Conservation (phyloP, 163 green algal species). For the Scenedesmus sp. region DNA sequence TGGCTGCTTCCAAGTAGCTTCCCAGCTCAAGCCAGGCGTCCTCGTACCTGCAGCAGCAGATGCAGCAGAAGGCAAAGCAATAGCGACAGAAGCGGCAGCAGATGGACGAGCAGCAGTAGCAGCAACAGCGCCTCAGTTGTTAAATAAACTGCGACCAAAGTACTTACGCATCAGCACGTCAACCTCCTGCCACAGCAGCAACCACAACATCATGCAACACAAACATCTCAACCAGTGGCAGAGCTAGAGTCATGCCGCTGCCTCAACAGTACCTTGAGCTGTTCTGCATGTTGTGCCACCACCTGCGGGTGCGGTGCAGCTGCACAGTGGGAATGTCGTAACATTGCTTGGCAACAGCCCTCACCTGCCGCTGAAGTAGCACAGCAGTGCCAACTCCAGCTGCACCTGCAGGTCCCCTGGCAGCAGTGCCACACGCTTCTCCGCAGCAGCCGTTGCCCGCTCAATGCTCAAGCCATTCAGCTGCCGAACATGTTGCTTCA, state of each 20-base stretch:
- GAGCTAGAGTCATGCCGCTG: no score
- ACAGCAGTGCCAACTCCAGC: constrained; percentile 72
- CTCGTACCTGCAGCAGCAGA: constrained; percentile 61
- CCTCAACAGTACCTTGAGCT: no score
- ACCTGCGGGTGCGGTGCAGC: no score
- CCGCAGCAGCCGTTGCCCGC: constrained; percentile 67
- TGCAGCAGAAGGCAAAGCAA: no score
- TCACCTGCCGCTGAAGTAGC: constrained; percentile 62
- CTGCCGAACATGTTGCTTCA: constrained; percentile 51
- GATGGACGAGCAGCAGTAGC: constrained; percentile 15
- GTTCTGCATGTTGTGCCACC: neutral
- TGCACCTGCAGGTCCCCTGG: constrained; percentile 56
- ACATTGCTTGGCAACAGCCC: neutral
- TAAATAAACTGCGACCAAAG: neutral
- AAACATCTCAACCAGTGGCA: no score
- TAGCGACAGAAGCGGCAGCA: constrained; percentile 65
- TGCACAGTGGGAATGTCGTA: neutral
- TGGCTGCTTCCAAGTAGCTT: constrained; percentile 56
- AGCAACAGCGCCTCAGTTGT: no score
- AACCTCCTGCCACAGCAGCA: no score
- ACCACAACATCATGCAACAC: no score
- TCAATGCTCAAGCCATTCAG: constrained; percentile 49
- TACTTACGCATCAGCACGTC: neutral
- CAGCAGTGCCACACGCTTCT: constrained; percentile 67
- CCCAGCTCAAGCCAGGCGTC: constrained; percentile 71